Evolutionary conservation across 352 stramenopile genomes (phyloP).

Genomic region (Phytophthora sp.): DNA sequence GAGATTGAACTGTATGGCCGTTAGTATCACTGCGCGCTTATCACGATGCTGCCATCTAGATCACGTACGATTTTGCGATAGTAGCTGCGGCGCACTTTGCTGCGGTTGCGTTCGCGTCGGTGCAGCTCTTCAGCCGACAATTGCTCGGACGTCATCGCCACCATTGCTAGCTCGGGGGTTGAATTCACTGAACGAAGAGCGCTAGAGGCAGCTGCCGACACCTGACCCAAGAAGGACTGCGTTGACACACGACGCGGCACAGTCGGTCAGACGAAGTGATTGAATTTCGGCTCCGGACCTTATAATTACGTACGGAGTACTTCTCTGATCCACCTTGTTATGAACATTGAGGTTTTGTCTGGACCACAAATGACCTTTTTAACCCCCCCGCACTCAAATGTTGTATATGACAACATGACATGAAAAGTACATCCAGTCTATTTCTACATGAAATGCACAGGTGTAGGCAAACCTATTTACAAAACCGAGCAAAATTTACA

Average conservation of each 20-base stretch:
- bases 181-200: conserved; percentile 8
- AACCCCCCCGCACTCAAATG: no score
- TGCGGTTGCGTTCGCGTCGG: conserved; percentile 54
- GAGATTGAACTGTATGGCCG: conserved; percentile 43
- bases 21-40: not conserved
- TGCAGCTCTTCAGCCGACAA: conserved; percentile 49
- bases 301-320: not conserved
- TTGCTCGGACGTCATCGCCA: conserved; percentile 10
- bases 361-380: no score
- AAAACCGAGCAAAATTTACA: no score
- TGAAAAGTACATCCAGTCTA: no score
- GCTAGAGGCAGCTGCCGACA: not conserved
- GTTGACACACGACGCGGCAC: no score
- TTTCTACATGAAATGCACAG: no score
- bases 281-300: conserved; percentile 4
- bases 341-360: no score
- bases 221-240: not conserved
- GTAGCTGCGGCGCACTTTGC: conserved; percentile 59
- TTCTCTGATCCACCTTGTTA: no score
- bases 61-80: conserved; percentile 61
- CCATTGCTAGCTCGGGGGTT: conserved; percentile 6
- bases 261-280: conserved; percentile 1
- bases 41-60: not conserved
- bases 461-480: no score
- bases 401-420: no score